Conservation (phyloP, 1,139 yeast genomes). For the Insectozyma bohioensis region DNA sequence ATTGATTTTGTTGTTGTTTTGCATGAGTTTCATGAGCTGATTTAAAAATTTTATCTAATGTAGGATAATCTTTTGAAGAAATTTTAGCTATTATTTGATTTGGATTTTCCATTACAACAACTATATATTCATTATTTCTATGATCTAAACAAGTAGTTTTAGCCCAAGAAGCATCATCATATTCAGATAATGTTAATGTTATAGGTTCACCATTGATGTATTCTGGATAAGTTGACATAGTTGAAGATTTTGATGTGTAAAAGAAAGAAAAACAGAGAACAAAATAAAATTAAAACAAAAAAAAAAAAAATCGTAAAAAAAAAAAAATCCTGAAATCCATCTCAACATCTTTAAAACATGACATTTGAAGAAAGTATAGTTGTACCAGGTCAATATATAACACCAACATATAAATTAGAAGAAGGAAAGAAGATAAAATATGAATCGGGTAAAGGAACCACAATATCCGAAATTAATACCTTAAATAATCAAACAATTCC, state of each 20-base stretch:
- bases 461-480: constrained; percentile 30
- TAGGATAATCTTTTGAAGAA: constrained; percentile 32
- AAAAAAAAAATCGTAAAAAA: constrained; percentile 6
- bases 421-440: constrained; percentile 24
- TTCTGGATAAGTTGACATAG: constrained; percentile 38
- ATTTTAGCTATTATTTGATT: constrained; percentile 43
- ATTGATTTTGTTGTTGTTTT: constrained; percentile 14
- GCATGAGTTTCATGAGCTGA: constrained; percentile 43
- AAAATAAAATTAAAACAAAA: constrained; percentile 2
- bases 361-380: constrained; percentile 31
- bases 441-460: constrained; percentile 41
- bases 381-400: constrained; percentile 73
- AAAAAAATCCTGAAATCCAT: constrained; percentile 2
- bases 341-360: constrained; percentile 1
- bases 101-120: constrained; percentile 49
- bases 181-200: constrained; percentile 41
- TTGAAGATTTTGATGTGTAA: too few species aligned
- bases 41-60: constrained; percentile 44
- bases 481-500: constrained; percentile 28
- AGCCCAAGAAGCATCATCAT: constrained; percentile 58
- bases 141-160: constrained; percentile 49
- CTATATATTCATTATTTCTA: constrained; percentile 35
- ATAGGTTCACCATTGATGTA: constrained; percentile 50
- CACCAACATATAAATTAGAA: constrained; percentile 34
- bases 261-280: not conserved